Conservation (phyloP, 208 protist genomes). For the Acanthamoeba healyi region DNA sequence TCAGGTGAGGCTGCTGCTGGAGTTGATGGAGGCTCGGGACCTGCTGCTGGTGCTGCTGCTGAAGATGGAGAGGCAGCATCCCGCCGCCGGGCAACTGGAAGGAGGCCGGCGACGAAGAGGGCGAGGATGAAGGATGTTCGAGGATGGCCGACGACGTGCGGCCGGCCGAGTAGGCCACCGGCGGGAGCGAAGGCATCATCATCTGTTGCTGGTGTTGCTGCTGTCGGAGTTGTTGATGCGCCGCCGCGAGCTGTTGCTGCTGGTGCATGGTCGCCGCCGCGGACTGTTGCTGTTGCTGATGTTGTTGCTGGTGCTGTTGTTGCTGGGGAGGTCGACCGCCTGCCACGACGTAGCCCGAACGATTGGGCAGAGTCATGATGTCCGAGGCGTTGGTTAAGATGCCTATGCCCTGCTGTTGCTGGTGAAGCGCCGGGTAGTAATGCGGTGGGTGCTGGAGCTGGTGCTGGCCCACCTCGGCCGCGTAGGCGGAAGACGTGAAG, state of each 20-base stretch:
- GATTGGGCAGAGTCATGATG: slow-evolving; percentile 53
- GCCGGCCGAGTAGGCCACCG: slow-evolving; percentile 32
- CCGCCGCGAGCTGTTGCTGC: slow-evolving; percentile 12
- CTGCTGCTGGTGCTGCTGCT: background rate
- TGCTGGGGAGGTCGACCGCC: background rate
- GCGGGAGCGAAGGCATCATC: slow-evolving; percentile 7
- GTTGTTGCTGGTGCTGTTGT: background rate
- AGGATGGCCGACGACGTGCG: slow-evolving; percentile 33
- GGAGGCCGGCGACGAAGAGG: background rate
- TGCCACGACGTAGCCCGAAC: slow-evolving; percentile 1
- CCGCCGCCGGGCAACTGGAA: background rate
- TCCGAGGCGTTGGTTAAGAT: background rate
- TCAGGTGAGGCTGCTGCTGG: background rate
- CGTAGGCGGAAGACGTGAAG: background rate
- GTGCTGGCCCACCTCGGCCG: background rate
- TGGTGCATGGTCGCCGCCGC: background rate
- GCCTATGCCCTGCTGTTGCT: background rate
- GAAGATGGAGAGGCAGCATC: slow-evolving; percentile 28
- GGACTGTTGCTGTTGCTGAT: background rate
- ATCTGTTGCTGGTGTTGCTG: background rate
- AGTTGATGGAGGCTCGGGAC: background rate
- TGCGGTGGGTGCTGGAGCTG: background rate
- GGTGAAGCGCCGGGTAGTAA: background rate
- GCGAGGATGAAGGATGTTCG: slow-evolving; percentile 7
- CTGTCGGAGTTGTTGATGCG: background rate